Evolutionary conservation across 495 filamentous ascomycete genomes (phyloP).

Genomic region (Polyplosphaeria fusca): DNA sequence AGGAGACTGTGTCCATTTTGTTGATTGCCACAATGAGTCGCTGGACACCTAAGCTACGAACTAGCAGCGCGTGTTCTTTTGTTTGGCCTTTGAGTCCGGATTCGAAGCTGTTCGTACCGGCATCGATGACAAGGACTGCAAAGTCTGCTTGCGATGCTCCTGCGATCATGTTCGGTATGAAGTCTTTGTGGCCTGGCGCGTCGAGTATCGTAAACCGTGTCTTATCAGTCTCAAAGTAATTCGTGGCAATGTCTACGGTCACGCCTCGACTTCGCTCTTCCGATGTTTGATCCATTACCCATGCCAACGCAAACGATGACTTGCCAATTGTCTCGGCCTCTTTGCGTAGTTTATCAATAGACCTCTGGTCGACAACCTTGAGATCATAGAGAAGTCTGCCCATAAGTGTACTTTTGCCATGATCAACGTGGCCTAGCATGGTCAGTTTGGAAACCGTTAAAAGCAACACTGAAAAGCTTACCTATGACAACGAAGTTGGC

Average conservation of each 20-base stretch:
- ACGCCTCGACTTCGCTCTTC: conserved; percentile 87
- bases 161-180: conserved; percentile 98
- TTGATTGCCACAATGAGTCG: conserved; percentile 87
- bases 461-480: conserved; percentile 41
- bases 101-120: conserved; percentile 83
- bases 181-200: conserved; percentile 90
- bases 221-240: conserved; percentile 83
- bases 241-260: conserved; percentile 96
- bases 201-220: conserved; percentile 92
- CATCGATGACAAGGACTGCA: conserved; percentile 90
- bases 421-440: conserved; percentile 82
- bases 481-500: conserved; percentile 97
- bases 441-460: not conserved
- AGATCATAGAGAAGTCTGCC: conserved; percentile 88
- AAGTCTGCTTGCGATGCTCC: conserved; percentile 95
- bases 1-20: conserved; percentile 82
- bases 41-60: conserved; percentile 88
- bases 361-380: conserved; percentile 79
- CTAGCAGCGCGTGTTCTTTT: conserved; percentile 84
- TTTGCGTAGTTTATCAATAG: conserved; percentile 79
- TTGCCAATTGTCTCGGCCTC: conserved; percentile 92
- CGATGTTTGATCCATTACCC: conserved; percentile 86
- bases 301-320: conserved; percentile 90
- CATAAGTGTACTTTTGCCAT: conserved; percentile 97
- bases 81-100: conserved; percentile 92